Percentiles rank a stretch among this genome's conserved stretches.
These are phyloP conservation scores for Rugonectria rugulosa DNA, from an alignment of 2,329 filamentous ascomycete genomes.

Conservation along the genomic window DNA sequence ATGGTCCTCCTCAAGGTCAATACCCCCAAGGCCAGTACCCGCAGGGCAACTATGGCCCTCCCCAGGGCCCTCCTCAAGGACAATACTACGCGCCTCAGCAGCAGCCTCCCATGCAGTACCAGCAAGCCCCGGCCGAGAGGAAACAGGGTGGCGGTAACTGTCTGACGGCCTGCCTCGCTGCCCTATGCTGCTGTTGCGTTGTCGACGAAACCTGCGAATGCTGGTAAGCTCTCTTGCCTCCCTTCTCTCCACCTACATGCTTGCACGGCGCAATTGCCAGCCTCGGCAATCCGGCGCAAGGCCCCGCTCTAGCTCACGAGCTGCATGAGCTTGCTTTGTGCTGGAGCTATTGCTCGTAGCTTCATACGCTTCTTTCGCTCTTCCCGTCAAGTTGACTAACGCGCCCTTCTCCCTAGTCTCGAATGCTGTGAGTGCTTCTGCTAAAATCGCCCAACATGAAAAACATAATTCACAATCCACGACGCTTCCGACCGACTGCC, in stretches of 20 bases:
- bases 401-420: constrained; percentile 37
- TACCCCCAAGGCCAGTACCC: constrained; percentile 41
- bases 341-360: background rate
- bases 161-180: constrained; percentile 55
- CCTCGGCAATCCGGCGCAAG: background rate
- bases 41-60: constrained; percentile 42
- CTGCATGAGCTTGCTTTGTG: background rate
- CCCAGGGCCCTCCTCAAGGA: constrained; percentile 45
- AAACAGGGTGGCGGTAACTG: constrained; percentile 50
- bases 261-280: background rate
- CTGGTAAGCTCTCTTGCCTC: constrained; percentile 46
- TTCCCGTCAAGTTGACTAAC: background rate
- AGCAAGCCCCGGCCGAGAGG: constrained; percentile 47
- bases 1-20: constrained; percentile 42
- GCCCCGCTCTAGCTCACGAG: background rate
- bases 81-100: constrained; percentile 42
- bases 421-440: constrained; percentile 53
- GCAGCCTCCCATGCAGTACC: constrained; percentile 54
- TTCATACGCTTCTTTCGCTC: background rate
- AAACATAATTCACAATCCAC: background rate
- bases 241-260: background rate
- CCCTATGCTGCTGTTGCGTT: constrained; percentile 59
- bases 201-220: constrained; percentile 60
- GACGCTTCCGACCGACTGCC: no score
- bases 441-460: constrained; percentile 31